These are phyloP conservation scores for Tolypocladium amazonense DNA, from an alignment of 2,329 filamentous ascomycete genomes.

Conservation along the genomic window DNA sequence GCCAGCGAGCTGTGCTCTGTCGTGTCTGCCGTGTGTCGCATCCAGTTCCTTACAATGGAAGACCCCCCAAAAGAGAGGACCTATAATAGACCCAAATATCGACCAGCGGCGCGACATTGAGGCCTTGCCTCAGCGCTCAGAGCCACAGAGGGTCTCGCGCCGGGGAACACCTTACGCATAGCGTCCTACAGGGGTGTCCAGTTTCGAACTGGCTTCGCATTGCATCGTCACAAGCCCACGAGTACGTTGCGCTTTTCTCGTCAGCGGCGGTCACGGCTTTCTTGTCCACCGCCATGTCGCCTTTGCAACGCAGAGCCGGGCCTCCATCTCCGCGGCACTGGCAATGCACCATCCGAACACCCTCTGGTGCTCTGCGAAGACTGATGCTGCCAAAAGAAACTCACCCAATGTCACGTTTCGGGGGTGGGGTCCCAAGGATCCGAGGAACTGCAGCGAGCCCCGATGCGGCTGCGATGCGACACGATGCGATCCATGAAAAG, in stretches of 20 bases:
- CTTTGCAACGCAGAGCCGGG: not conserved
- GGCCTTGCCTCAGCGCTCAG: constrained; percentile 1
- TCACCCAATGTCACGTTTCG: not conserved
- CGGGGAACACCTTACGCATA: not conserved
- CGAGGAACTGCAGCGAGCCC: constrained; percentile 1
- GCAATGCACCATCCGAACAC: not conserved
- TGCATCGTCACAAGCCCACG: not conserved
- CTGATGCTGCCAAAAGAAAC: not conserved
- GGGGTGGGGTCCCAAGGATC: constrained; percentile 1
- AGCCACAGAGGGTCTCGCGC: not conserved
- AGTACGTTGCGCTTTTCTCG: not conserved
- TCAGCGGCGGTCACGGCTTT: not conserved
- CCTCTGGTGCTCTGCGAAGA: not conserved
- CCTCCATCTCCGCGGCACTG: not conserved
- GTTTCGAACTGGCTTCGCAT: constrained; percentile 1
- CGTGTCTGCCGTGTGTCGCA: not conserved
- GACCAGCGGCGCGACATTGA: not conserved
- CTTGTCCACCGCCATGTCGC: not conserved
- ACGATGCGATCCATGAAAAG: constrained; percentile 1
- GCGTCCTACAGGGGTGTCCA: not conserved
- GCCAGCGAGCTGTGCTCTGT: not conserved
- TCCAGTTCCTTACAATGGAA: not conserved
- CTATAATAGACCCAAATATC: constrained; percentile 1
- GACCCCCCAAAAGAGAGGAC: not conserved
- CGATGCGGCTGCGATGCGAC: constrained; percentile 3